Evolutionary conservation across 2,329 filamentous ascomycete genomes (phyloP), one percentile per base, ranked within the genome.

Genomic region (Coleophoma eucalyptorum): DNA sequence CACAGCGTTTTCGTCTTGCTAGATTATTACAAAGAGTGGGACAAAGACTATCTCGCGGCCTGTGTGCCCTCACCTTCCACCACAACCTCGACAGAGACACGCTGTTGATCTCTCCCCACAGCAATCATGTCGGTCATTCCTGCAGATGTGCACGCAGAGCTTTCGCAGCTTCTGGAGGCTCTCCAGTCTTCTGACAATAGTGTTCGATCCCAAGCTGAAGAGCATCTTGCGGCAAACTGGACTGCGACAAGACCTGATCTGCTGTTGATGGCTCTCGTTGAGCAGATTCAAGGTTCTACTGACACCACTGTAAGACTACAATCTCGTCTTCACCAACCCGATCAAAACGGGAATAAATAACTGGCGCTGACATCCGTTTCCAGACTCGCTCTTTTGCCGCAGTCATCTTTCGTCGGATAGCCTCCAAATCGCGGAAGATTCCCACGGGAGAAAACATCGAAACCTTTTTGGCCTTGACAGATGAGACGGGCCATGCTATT

Each of bases 371-470:
- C 58, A 48, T 52, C 50, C 46, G 49, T 50, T 38, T 18, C n/a
- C 64, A 96, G 92, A 87, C 86, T 54, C 89, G 94, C 64, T 90
- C 92, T 15, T 99, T 96, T 68, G 85, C 91, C 49, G 89, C 94
- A 50, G 90, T 99, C 43, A 86, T 99, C 57, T 97, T 99, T 73
- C 86, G 94, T 63, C 86, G 92, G 66, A 95, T 97, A 72, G 84
- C 94, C 44, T 92, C 89, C 52, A 96, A 95, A 71, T 87, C 88
- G 44, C 83, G 87, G 62, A 97, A 96, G 75, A 81, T 83, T 56
- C 77, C 80, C 4, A 79, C 82, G 20, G 84, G 83, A 56, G 84
- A 89, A 50, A 86, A 81, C 52, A 81, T 86, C 58, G 94, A 99
- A 69, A 80, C 95, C 52, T 97, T 97, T 68, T 79, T 94, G 55